A percentile compares a stretch with the other conserved stretches of the same genome.
These are phyloP conservation scores for Luffa aegyptiaca DNA, from an alignment of 306 rosid genomes.

Conservation along the genomic window DNA sequence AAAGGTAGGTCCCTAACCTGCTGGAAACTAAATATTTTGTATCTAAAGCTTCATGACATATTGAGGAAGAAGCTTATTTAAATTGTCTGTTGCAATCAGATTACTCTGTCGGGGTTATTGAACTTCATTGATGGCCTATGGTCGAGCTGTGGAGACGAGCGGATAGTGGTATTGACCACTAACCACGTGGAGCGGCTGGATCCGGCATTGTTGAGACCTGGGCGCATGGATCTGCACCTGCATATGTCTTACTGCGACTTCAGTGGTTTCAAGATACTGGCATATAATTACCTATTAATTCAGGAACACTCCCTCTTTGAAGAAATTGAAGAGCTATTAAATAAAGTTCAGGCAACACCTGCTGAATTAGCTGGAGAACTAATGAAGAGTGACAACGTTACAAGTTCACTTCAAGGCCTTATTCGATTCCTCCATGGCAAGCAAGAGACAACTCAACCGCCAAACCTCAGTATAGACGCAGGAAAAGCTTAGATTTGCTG, in stretches of 20 bases:
- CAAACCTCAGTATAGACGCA: not conserved
- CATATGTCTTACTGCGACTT: conserved; percentile 37
- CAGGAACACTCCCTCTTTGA: conserved; percentile 22
- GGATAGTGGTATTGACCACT: conserved; percentile 37
- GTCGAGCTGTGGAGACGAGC: conserved; percentile 53
- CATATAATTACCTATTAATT: conserved; percentile 32
- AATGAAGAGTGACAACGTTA: conserved; percentile 28
- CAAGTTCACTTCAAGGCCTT: conserved; percentile 38
- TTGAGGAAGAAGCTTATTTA: not conserved
- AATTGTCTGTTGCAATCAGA: conserved; percentile 17
- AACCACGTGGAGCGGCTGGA: conserved; percentile 39
- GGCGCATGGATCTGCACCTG: conserved; percentile 54
- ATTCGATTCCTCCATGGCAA: conserved; percentile 27
- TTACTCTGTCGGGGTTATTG: conserved; percentile 38
- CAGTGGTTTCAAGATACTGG: conserved; percentile 34
- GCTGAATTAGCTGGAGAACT: conserved; percentile 52
- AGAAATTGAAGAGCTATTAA: conserved; percentile 21
- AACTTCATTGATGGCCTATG: conserved; percentile 58
- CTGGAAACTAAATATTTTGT: not conserved
- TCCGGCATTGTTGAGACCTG: conserved; percentile 45
- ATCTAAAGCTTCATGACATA: not conserved
- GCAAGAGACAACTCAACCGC: not conserved
- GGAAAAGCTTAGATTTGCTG: not conserved
- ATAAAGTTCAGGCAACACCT: conserved; percentile 33
- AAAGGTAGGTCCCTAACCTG: conserved; percentile 18